phyloP scores from a whole-genome alignment of 352 stramenopile species.

The Pythium aphanidermatum region DNA sequence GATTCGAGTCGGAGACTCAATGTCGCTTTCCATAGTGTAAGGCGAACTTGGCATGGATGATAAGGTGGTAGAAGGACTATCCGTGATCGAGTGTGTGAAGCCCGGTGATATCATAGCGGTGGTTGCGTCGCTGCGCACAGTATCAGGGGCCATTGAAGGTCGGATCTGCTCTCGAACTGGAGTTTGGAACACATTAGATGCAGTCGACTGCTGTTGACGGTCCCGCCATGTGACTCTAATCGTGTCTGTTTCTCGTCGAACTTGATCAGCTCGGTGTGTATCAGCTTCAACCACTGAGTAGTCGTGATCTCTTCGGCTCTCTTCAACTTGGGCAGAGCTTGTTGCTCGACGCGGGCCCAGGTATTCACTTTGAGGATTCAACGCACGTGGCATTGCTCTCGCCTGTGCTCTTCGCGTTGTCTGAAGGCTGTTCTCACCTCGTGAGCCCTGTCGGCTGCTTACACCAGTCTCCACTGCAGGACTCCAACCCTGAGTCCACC shows the following conservation, averaged over 20 bases:
- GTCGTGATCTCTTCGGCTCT: no score
- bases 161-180: background rate
- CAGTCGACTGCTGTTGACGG: no score
- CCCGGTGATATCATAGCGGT: constrained; percentile 9
- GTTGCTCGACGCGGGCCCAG: no score
- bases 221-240: background rate
- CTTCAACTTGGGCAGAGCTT: no score
- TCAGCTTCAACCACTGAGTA: background rate
- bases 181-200: background rate
- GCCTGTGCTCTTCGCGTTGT: no score
- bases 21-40: constrained; percentile 1
- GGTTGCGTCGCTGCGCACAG: constrained; percentile 7
- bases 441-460: no score
- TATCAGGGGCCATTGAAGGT: constrained; percentile 1
- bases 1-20: background rate
- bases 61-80: constrained; percentile 6
- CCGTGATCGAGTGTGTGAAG: constrained; percentile 4
- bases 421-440: no score
- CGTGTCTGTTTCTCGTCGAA: background rate
- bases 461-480: no score
- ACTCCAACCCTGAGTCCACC: no score
- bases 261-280: constrained; percentile 1
- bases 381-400: background rate
- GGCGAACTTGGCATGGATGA: constrained; percentile 2
- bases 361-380: no score